Base-by-base conservation (phyloP, 2,329 filamentous ascomycete genomes). In the Tolypocladium paradoxum region DNA sequence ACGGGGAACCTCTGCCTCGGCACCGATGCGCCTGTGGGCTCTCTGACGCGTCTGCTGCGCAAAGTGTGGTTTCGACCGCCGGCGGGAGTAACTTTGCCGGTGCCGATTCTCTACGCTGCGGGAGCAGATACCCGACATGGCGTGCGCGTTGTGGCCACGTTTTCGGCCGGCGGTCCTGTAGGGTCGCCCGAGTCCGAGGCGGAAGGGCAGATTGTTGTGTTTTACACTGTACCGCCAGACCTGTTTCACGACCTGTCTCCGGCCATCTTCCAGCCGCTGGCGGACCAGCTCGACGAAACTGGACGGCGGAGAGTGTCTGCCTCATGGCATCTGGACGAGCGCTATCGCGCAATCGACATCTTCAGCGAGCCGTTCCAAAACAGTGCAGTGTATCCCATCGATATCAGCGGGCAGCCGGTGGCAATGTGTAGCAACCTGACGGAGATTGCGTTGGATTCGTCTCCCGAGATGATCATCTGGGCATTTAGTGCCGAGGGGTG, bases 221-320 rank as follows among this genome's bases (percentile, higher is more conserved):
- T 86, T 2, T 87, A 83, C 63, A 82, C 75, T 0, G 69, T 87
- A 2, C 82, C 84, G 0, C 65, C 74, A 0, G 82, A 85, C 62
- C 64, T 77, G 2, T 78, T 82, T 55, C 68, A 71, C 34, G 63
- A 70, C 20, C 64, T 67, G 45, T 58, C 60, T 27, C 58, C 53
- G 22, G 49, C 54, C 29, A 52, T 55, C 27, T 43, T 55, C 51
- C 54, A 54, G 27, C 34, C 48, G 31, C 50, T 34, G 22, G 51
- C 48, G 35, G 36, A 53, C 24, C 34, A 33, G 34, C 43, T 50
- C 6, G 53, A 53, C 18, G 54, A 54, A 18, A 55, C 50, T 5
- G 51, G n/a, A 12, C 55, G 49, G 45, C 46, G 49, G 24, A 33
- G 52, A 27, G 45, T 56, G 29, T 60, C 58, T 49, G 54, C 53